A percentile compares a stretch with the other conserved stretches of the same genome.
Evolutionary conservation across 176 grass and related monocot genomes (phyloP).

Genomic region (Avena eriantha): DNA sequence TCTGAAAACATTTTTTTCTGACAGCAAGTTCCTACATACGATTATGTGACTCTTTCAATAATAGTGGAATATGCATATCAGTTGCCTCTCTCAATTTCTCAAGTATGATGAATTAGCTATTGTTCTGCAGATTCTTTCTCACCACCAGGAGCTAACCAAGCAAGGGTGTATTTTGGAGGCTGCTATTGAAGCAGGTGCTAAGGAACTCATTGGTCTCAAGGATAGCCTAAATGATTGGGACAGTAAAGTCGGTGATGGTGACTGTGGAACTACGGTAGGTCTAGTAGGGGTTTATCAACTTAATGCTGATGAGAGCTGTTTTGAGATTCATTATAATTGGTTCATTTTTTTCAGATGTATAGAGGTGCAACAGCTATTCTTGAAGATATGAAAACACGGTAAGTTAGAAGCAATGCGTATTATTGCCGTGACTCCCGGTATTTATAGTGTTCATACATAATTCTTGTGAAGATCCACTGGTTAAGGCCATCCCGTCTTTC

Average conservation of each 20-base stretch:
- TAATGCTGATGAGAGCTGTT: neutral
- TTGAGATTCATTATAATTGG: conserved; percentile 30
- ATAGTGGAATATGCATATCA: conserved; percentile 40
- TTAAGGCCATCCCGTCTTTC: neutral
- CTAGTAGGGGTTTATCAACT: conserved; percentile 31
- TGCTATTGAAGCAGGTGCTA: conserved; percentile 85
- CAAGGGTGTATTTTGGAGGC: conserved; percentile 73
- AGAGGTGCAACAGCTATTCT: conserved; percentile 92
- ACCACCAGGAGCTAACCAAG: conserved; percentile 73
- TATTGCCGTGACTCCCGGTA: neutral
- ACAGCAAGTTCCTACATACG: conserved; percentile 1
- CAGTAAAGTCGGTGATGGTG: conserved; percentile 97
- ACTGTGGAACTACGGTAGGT: conserved; percentile 95
- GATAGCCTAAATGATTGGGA: conserved; percentile 96
- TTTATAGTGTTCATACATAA: neutral
- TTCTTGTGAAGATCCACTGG: conserved; percentile 11
- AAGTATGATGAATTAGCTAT: conserved; percentile 30
- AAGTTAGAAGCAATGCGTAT: conserved; percentile 32
- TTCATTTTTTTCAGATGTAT: conserved; percentile 76
- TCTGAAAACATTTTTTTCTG: neutral
- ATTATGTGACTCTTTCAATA: neutral
- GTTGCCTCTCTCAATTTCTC: conserved; percentile 23
- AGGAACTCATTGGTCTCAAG: conserved; percentile 75
- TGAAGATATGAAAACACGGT: conserved; percentile 97
- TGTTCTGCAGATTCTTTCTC: conserved; percentile 58